phyloP scores from a whole-genome alignment of 2,329 filamentous ascomycete genomes.

The Colletotrichum spaethianum region DNA sequence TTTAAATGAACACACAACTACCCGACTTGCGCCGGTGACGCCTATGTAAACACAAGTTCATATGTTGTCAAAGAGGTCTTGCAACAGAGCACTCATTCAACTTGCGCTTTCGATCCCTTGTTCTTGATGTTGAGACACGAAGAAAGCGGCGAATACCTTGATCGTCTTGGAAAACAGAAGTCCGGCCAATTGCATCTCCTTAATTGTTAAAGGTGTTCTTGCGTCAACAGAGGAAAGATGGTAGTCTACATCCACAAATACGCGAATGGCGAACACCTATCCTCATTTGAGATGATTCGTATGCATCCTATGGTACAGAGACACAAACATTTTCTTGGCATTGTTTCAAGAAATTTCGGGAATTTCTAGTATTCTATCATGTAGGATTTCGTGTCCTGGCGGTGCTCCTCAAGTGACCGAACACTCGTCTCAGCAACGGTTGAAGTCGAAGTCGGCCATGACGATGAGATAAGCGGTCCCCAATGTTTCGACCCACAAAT shows the following conservation, averaged over 20 bases:
- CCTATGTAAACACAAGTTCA: neutral
- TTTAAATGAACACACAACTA: neutral
- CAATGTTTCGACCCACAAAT: neutral
- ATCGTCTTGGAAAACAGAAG: no score
- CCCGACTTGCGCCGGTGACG: no score
- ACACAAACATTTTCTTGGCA: accelerated
- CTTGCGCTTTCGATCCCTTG: neutral
- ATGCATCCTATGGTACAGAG: neutral
- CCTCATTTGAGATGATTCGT: no score
- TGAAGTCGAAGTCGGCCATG: neutral
- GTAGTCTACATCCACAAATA: no score
- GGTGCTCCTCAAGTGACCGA: neutral
- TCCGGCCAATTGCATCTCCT: no score
- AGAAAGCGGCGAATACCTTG: no score
- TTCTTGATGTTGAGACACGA: neutral
- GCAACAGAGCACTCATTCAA: neutral
- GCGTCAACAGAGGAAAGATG: no score
- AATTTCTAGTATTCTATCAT: neutral
- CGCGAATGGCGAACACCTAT: no score
- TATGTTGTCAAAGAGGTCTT: neutral
- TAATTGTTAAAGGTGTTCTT: neutral
- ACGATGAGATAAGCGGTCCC: neutral
- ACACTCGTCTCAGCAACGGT: neutral
- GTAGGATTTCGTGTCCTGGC: neutral
- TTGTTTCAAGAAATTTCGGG: neutral